Base-by-base conservation (phyloP, 768 basidiomycete genomes). In the Nevesoporus exiguus region DNA sequence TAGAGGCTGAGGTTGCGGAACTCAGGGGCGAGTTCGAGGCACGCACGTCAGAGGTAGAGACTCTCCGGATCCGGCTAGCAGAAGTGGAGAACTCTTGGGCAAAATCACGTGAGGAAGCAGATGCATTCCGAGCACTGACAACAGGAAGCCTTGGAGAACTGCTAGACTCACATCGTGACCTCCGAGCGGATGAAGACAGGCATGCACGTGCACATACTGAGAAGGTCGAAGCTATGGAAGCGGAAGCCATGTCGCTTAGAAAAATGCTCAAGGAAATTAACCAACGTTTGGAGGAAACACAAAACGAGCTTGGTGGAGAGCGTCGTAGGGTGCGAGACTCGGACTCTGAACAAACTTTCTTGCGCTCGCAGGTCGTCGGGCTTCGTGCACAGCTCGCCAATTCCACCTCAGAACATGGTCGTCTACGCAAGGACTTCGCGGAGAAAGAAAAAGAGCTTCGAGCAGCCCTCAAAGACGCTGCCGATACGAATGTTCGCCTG, bases 51-150 rank as follows among this genome's bases (percentile, higher is more conserved):
- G 95, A 97, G 68, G 81, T 84, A 15, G 92, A 95, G 56, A 70
- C 82, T 9, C 77, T 85, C 7, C 80, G 82, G 42, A 72, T 77
- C 10, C 78, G 87, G 51, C 72, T 95, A 40, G 75, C 80, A 24
- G 91, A 95, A 50, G 85, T 87, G 40, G 95, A 97, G 73, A 93
- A 89, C 65, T 84, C 88, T 9, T 97, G 93, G 86, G 82, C 89
- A 24, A 90, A 93, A 69, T 92, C 93, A 40, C 84, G 93, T 14
- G 89, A 95, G 72, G 93, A 98, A 74, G 92, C 93, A 3, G 95
- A 97, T 68, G 84, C 88, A 2, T 85, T 94, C 70, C 79, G 93
- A 50, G 87, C 89, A 21, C 75, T 93, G 48, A 94, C 94, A 3
- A 96, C 92, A 2, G 84, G 86, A 44, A 81, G 86, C 63, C 80